Conservation (phyloP, 1,284 basidiomycete species). For the Termitomyces sp. region DNA sequence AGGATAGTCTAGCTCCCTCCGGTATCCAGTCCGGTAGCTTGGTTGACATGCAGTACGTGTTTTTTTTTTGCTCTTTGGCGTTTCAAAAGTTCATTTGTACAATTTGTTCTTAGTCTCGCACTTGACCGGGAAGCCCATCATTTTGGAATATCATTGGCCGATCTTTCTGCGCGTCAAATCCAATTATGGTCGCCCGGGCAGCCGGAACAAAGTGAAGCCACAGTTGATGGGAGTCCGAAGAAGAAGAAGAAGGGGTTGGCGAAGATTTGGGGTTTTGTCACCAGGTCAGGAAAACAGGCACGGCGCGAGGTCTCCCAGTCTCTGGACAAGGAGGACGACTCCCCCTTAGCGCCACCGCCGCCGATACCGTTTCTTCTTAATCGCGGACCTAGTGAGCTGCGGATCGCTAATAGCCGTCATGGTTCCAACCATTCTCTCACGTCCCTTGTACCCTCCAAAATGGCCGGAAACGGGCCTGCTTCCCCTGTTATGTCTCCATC, state of each 20-base stretch:
- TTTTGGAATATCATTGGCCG: constrained; percentile 37
- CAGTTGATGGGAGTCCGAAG: constrained; percentile 42
- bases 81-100: constrained; percentile 9
- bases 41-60: constrained; percentile 89
- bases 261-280: constrained; percentile 80
- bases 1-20: constrained; percentile 71
- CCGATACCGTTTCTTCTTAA: constrained; percentile 80
- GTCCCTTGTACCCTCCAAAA: constrained; percentile 51
- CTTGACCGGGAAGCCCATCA: constrained; percentile 57
- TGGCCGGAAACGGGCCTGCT: constrained; percentile 33
- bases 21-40: constrained; percentile 75
- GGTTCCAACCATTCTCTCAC: constrained; percentile 65
- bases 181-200: constrained; percentile 50
- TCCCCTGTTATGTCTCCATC: constrained; percentile 61
- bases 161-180: constrained; percentile 45
- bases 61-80: constrained; percentile 1
- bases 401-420: constrained; percentile 43
- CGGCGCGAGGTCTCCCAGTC: constrained; percentile 34
- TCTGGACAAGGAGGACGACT: constrained; percentile 56
- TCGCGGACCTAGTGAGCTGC: constrained; percentile 47
- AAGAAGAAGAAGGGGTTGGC: constrained; percentile 80
- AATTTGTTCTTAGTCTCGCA: constrained; percentile 49
- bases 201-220: constrained; percentile 27
- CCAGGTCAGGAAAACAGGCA: constrained; percentile 45
- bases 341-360: constrained; percentile 78